Evolutionary conservation across 805 yeast species (phyloP).

Genomic region (Zygoascus flipseniorum): DNA sequence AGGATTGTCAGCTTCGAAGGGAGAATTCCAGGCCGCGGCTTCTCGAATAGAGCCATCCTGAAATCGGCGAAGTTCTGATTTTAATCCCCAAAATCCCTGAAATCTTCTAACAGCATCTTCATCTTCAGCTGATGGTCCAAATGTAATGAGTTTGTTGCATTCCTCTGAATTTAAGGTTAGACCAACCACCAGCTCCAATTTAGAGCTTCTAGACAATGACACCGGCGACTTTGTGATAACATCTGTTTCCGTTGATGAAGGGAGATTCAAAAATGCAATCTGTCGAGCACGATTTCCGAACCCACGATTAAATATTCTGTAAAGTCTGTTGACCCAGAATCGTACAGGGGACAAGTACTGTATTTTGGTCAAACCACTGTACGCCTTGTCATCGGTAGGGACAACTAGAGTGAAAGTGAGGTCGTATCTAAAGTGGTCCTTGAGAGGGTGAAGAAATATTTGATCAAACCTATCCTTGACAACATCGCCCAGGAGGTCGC

Average conservation of each 20-base stretch:
- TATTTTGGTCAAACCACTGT: constrained; percentile 64
- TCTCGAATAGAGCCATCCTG: constrained; percentile 87
- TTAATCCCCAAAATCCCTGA: constrained; percentile 82
- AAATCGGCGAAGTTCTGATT: constrained; percentile 79
- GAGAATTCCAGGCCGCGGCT: constrained; percentile 73
- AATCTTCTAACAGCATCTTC: constrained; percentile 58
- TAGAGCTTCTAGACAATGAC: constrained; percentile 7
- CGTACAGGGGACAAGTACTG: constrained; percentile 63
- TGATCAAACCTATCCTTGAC: constrained; percentile 76
- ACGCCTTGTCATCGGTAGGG: constrained; percentile 41
- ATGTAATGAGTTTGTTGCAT: constrained; percentile 74
- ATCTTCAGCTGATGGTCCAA: constrained; percentile 66
- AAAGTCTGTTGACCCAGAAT: constrained; percentile 52
- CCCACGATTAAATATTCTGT: constrained; percentile 38
- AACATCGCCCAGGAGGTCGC: constrained; percentile 62
- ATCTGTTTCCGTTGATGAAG: not conserved
- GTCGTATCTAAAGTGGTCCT: constrained; percentile 55
- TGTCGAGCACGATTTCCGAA: constrained; percentile 41
- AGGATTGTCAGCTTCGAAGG: constrained; percentile 17
- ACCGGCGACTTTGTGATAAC: constrained; percentile 2
- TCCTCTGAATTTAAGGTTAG: constrained; percentile 60
- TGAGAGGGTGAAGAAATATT: constrained; percentile 56
- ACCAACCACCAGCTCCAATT: constrained; percentile 38
- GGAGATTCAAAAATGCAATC: constrained; percentile 8
- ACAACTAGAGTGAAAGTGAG: constrained; percentile 40